Conservation (phyloP, 495 filamentous ascomycete species). For the Polyplosphaeria fusca region DNA sequence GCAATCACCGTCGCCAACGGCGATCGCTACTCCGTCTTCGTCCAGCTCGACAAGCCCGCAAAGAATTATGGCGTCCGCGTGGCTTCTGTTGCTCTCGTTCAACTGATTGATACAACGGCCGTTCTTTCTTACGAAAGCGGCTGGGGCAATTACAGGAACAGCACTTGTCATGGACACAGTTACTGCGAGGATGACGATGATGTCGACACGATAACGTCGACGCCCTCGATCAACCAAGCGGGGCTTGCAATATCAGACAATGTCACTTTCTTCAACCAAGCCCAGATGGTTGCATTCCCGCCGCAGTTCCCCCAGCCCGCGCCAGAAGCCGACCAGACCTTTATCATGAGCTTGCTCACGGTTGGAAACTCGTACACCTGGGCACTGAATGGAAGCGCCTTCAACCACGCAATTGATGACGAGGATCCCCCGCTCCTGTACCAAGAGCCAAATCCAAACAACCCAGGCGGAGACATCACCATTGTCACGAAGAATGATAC, state of each 20-base stretch:
- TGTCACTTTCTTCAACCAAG: conserved; percentile 43
- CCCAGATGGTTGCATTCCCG: conserved; percentile 45
- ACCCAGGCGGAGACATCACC: conserved; percentile 37
- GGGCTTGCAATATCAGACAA: conserved; percentile 40
- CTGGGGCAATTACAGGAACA: neutral
- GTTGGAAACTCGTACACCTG: conserved; percentile 48
- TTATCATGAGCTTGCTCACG: conserved; percentile 44
- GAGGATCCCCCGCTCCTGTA: conserved; percentile 45
- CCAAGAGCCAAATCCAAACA: conserved; percentile 31
- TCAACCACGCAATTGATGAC: conserved; percentile 37
- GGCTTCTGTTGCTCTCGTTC: conserved; percentile 36
- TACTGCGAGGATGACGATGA: neutral
- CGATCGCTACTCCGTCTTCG: conserved; percentile 45
- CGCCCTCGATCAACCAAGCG: conserved; percentile 46
- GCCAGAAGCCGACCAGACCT: conserved; percentile 43
- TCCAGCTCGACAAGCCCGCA: conserved; percentile 38
- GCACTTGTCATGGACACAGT: neutral
- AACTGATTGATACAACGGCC: conserved; percentile 41
- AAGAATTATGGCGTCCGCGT: conserved; percentile 46
- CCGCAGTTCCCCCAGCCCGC: conserved; percentile 37
- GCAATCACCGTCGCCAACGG: conserved; percentile 43
- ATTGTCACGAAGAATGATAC: conserved; percentile 49
- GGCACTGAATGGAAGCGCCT: conserved; percentile 46
- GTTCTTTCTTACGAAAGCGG: conserved; percentile 41
- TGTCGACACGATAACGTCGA: conserved; percentile 19